A percentile compares a stretch with the other conserved stretches of the same genome.
These are phyloP conservation scores for Aspergillus sergii DNA, from an alignment of 2,329 filamentous ascomycete genomes.

Conservation along the genomic window DNA sequence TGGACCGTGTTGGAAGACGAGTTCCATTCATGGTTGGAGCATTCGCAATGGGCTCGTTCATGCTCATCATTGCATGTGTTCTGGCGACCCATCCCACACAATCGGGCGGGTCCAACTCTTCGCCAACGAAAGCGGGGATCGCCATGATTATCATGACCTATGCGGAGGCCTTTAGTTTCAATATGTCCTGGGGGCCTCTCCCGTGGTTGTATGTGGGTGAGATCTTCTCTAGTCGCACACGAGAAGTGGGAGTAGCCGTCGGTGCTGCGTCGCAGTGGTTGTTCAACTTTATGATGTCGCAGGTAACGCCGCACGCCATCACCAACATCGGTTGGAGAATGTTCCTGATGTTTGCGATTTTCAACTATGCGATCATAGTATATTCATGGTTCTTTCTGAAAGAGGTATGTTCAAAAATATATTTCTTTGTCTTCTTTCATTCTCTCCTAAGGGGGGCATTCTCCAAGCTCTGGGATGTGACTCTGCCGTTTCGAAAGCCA, in stretches of 20 bases:
- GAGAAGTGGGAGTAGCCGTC: slow-evolving; percentile 38
- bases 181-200: slow-evolving; percentile 44
- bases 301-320: slow-evolving; percentile 46
- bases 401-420: slow-evolving; percentile 27
- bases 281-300: slow-evolving; percentile 45
- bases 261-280: slow-evolving; percentile 43
- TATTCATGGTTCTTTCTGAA: slow-evolving; percentile 50
- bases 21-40: slow-evolving; percentile 54
- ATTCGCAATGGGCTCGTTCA: slow-evolving; percentile 54
- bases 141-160: slow-evolving; percentile 56
- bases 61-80: slow-evolving; percentile 57
- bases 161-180: slow-evolving; percentile 48
- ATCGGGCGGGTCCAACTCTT: slow-evolving; percentile 30
- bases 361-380: slow-evolving; percentile 50
- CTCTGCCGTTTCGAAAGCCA: neutral
- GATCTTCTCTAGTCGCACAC: slow-evolving; percentile 41
- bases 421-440: neutral
- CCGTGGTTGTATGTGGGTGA: slow-evolving; percentile 42
- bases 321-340: slow-evolving; percentile 53
- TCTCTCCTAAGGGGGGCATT: neutral
- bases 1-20: slow-evolving; percentile 54
- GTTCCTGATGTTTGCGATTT: slow-evolving; percentile 55
- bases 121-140: slow-evolving; percentile 42
- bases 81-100: slow-evolving; percentile 49
- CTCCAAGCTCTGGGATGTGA: neutral